A percentile compares a stretch with the other conserved stretches of the same genome.
Conservation (phyloP, 352 stramenopile species). For the Globisporangium splendens region DNA sequence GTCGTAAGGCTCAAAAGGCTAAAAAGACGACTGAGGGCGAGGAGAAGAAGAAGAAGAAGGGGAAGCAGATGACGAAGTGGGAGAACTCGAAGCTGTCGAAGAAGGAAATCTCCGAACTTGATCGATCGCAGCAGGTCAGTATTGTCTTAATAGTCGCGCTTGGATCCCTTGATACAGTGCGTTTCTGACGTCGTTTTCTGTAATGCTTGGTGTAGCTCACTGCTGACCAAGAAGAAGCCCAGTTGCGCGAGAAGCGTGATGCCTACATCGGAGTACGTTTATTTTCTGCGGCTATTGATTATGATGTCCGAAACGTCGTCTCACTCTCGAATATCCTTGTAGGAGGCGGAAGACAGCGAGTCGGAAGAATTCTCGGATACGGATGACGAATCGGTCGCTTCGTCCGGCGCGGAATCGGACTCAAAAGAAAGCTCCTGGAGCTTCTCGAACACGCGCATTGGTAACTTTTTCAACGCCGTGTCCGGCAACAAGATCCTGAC, state of each 20-base stretch:
- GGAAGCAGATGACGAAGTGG: conserved; percentile 85
- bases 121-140: conserved; percentile 61
- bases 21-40: conserved; percentile 34
- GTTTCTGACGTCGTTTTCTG: not conserved
- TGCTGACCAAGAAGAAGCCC: conserved; percentile 64
- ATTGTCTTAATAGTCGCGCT: too few species aligned
- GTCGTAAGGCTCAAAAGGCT: conserved; percentile 52
- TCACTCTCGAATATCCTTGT: not conserved
- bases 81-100: conserved; percentile 84
- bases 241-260: conserved; percentile 67
- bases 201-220: conserved; percentile 31
- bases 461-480: conserved; percentile 78
- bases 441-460: conserved; percentile 79
- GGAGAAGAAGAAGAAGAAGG: conserved; percentile 59
- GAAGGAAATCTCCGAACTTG: conserved; percentile 73
- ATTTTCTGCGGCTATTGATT: not conserved
- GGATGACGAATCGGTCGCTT: conserved; percentile 64
- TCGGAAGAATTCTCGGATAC: conserved; percentile 63
- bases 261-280: conserved; percentile 76
- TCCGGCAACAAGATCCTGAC: conserved; percentile 92
- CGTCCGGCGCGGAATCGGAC: conserved; percentile 69
- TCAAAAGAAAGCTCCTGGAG: conserved; percentile 60
- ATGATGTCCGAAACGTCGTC: not conserved
- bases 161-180: not conserved
- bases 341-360: conserved; percentile 70